Percentiles rank a stretch among this genome's conserved stretches.
Conservation (phyloP, 805 yeast genomes). For the Lipomyces kockii region DNA sequence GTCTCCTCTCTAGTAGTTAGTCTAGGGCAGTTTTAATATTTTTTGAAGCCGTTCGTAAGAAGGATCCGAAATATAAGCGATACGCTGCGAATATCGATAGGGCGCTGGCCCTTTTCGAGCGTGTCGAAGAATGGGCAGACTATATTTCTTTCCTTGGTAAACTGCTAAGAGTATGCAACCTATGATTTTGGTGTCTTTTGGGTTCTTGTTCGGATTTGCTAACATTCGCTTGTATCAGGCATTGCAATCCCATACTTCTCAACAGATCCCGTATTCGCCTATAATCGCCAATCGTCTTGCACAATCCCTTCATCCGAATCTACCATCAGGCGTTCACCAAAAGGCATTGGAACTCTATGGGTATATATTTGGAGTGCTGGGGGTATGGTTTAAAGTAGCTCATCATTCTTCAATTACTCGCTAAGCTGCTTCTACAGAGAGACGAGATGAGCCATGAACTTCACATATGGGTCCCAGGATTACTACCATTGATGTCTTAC, state of each 20-base stretch:
- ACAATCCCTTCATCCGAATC: slow-evolving; percentile 73
- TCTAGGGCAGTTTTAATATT: not conserved
- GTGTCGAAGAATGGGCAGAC: slow-evolving; percentile 97
- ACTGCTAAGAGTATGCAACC: slow-evolving; percentile 67
- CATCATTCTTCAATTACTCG: not conserved
- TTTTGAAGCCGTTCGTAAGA: slow-evolving; percentile 31
- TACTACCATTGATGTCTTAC: slow-evolving; percentile 85
- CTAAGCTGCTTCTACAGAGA: slow-evolving; percentile 16
- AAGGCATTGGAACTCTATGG: slow-evolving; percentile 81
- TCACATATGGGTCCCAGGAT: slow-evolving; percentile 87
- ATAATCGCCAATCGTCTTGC: slow-evolving; percentile 74
- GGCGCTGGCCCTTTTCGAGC: slow-evolving; percentile 74
- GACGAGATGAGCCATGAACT: slow-evolving; percentile 57
- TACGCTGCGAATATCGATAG: slow-evolving; percentile 70
- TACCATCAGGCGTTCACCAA: slow-evolving; percentile 96
- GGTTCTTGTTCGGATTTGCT: not conserved
- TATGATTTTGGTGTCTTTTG: slow-evolving; percentile 39
- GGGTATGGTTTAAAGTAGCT: slow-evolving; percentile 20
- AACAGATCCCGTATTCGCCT: slow-evolving; percentile 64
- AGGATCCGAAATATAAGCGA: slow-evolving; percentile 67
- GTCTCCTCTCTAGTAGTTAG: not conserved
- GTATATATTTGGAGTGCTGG: slow-evolving; percentile 60
- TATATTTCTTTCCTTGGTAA: slow-evolving; percentile 86
- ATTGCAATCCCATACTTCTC: slow-evolving; percentile 41
- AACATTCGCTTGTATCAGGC: slow-evolving; percentile 26